Evolutionary conservation across 73 alveolate species (phyloP).

Genomic region (Uronychia setigera): DNA sequence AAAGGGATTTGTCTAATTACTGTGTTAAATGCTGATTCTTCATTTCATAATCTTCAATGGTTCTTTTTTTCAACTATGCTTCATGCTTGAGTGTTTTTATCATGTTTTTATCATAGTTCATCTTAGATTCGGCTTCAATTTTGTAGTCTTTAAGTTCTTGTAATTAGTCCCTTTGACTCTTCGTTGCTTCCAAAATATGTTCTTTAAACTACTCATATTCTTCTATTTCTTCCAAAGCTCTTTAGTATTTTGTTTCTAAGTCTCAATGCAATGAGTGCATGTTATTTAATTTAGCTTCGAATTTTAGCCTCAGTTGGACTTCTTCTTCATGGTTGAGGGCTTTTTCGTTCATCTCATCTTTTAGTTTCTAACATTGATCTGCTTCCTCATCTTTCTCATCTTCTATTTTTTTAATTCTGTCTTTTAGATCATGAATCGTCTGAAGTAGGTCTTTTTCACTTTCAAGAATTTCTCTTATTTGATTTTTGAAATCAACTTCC

Average conservation of each 20-base stretch:
- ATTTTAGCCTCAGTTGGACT: slow-evolving; percentile 54
- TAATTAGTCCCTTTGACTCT: neutral
- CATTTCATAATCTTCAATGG: slow-evolving; percentile 42
- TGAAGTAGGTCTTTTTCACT: slow-evolving; percentile 11
- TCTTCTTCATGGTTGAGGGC: slow-evolving; percentile 61
- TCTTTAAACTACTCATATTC: neutral
- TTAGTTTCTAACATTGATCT: slow-evolving; percentile 9
- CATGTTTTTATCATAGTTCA: neutral
- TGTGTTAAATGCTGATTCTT: neutral
- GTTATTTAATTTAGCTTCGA: slow-evolving; percentile 45
- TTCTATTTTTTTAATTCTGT: slow-evolving; percentile 14
- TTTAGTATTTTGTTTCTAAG: slow-evolving; percentile 18
- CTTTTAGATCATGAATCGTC: slow-evolving; percentile 6
- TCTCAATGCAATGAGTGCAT: slow-evolving; percentile 53
- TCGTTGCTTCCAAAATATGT: neutral
- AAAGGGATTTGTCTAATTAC: slow-evolving; percentile 23
- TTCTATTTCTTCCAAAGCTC: slow-evolving; percentile 32
- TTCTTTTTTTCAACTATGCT: neutral
- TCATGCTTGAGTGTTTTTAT: neutral
- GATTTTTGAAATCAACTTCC: slow-evolving; percentile 25
- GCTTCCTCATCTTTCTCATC: slow-evolving; percentile 17
- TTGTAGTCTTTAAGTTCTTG: neutral
- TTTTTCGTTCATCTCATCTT: slow-evolving; percentile 30
- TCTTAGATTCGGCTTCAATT: neutral
- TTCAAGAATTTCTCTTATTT: slow-evolving; percentile 3